Percentiles rank a stretch among this genome's conserved stretches.
These are phyloP conservation scores for Alternaria hordeiaustralica DNA, from an alignment of 2,329 filamentous ascomycete genomes.

Conservation along the genomic window DNA sequence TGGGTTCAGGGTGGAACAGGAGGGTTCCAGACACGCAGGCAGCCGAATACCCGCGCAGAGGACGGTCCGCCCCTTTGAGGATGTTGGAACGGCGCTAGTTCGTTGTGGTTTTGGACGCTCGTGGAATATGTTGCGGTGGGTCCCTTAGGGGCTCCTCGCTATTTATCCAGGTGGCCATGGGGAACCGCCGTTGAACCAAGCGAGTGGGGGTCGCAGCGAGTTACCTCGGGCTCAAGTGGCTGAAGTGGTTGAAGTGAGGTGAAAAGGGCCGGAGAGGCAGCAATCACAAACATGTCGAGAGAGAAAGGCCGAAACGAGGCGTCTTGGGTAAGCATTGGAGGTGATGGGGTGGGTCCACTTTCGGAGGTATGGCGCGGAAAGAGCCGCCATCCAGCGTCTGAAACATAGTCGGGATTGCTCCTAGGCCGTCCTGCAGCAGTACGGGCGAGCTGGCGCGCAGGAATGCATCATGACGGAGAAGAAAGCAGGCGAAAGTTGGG, in stretches of 20 bases:
- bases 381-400: constrained; percentile 12
- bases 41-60: not conserved
- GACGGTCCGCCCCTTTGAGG: not conserved
- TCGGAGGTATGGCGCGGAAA: constrained; percentile 20
- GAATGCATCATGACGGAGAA: not conserved
- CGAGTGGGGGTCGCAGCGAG: not conserved
- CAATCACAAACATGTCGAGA: not conserved
- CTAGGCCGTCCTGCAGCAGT: not conserved
- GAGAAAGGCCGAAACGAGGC: not conserved
- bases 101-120: not conserved
- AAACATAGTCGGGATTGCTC: constrained; percentile 1
- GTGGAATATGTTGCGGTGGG: constrained; percentile 3
- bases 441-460: not conserved
- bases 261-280: not conserved
- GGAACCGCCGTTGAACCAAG: not conserved
- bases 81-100: not conserved
- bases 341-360: constrained; percentile 9
- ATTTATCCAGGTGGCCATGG: constrained; percentile 2
- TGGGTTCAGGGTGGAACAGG: constrained; percentile 3
- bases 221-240: not conserved
- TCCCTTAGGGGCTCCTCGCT: not conserved
- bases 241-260: not conserved
- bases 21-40: not conserved
- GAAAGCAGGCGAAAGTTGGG: not conserved
- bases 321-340: constrained; percentile 1